Conservation (phyloP, 805 yeast species). For the Ogataea methylovora region DNA sequence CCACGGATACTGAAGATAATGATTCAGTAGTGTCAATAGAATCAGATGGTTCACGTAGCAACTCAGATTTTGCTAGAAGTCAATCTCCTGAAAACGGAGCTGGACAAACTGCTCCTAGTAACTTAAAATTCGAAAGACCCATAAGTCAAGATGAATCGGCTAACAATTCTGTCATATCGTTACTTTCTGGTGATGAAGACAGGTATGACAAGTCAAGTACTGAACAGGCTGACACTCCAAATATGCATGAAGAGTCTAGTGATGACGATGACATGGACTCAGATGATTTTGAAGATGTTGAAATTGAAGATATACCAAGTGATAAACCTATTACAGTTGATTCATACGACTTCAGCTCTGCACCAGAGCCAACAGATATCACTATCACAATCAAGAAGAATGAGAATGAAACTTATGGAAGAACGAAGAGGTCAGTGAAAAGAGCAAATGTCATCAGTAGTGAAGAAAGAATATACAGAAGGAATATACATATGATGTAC, state of each 20-base stretch:
- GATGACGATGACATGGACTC: constrained; percentile 27
- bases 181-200: constrained; percentile 1
- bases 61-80: too few species aligned
- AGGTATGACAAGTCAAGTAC: neutral
- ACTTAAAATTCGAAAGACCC: neutral
- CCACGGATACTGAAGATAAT: neutral
- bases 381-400: constrained; percentile 17
- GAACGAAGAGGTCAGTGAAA: constrained; percentile 15
- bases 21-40: too few species aligned
- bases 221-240: constrained; percentile 9
- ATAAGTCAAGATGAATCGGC: neutral
- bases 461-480: constrained; percentile 50
- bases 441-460: constrained; percentile 29
- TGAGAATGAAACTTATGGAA: constrained; percentile 8
- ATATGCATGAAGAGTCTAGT: constrained; percentile 8
- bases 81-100: too few species aligned
- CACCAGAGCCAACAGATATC: too few species aligned
- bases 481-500: constrained; percentile 48
- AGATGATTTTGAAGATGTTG: constrained; percentile 35
- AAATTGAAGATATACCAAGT: too few species aligned
- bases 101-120: constrained; percentile 1
- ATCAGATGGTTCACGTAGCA: too few species aligned
- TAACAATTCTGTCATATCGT: too few species aligned
- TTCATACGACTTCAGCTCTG: too few species aligned
- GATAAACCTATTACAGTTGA: neutral